Evolutionary conservation across 1,284 basidiomycete species (phyloP).

Genomic region (Puccinia hordei): DNA sequence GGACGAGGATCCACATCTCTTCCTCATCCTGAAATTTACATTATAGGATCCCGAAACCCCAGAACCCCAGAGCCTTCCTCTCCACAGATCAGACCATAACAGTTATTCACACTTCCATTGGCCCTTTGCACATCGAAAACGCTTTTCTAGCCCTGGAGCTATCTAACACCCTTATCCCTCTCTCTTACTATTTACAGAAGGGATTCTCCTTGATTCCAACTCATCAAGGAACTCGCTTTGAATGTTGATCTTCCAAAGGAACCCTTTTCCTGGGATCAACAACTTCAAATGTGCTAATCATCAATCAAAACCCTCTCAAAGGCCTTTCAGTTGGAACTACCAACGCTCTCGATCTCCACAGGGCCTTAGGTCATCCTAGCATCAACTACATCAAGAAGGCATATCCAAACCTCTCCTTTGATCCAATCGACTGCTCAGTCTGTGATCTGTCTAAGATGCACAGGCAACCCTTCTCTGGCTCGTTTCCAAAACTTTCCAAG

Average conservation of each 20-base stretch:
- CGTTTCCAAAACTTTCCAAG: neutral
- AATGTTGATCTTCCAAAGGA: neutral
- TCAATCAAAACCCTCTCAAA: neutral
- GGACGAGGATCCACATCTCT: too few relatives aligned
- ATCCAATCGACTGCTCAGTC: neutral
- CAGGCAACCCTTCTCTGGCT: neutral
- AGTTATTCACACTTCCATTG: constrained; percentile 1
- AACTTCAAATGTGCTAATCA: neutral
- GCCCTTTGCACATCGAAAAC: neutral
- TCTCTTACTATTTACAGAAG: neutral
- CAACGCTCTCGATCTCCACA: neutral
- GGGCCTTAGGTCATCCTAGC: constrained; percentile 9
- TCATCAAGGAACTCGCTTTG: neutral
- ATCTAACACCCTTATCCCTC: neutral
- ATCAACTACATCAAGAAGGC: neutral
- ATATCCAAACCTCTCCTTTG: neutral
- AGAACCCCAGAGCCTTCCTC: too few relatives aligned
- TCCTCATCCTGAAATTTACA: too few relatives aligned
- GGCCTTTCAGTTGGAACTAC: neutral
- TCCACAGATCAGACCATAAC: too few relatives aligned
- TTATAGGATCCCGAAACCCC: too few relatives aligned
- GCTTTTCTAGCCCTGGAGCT: neutral
- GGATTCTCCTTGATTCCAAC: neutral
- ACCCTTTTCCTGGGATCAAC: neutral
- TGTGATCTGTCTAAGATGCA: constrained; percentile 29